These are phyloP conservation scores for Trichoderma hamatum DNA, from an alignment of 2,329 filamentous ascomycete species.

Conservation along the genomic window DNA sequence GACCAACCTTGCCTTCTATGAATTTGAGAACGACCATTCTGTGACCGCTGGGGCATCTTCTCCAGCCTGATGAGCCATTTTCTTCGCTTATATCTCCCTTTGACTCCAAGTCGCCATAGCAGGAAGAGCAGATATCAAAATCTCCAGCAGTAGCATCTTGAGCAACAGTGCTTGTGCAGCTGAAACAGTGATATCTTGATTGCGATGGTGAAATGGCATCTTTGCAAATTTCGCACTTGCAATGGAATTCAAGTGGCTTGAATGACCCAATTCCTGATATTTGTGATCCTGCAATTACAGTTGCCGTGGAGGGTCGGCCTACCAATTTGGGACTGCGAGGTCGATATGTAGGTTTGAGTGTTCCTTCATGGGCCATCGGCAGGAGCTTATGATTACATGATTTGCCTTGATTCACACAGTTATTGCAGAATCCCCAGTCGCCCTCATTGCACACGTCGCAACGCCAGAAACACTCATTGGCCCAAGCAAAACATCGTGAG, in stretches of 20 bases:
- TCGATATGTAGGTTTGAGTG: constrained; percentile 37
- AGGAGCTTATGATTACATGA: constrained; percentile 82
- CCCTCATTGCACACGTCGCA: constrained; percentile 87
- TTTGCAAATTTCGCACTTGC: constrained; percentile 77
- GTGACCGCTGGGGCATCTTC: constrained; percentile 77
- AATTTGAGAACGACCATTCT: constrained; percentile 84
- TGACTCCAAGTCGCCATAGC: constrained; percentile 70
- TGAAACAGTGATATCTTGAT: constrained; percentile 77
- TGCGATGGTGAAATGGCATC: constrained; percentile 70
- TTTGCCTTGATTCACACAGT: constrained; percentile 79
- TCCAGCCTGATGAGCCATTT: constrained; percentile 81
- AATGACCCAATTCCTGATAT: constrained; percentile 57
- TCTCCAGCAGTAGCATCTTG: constrained; percentile 64
- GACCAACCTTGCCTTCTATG: constrained; percentile 66
- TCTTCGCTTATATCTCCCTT: constrained; percentile 69
- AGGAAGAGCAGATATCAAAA: constrained; percentile 81
- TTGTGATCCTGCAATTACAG: constrained; percentile 52
- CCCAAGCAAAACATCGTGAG: constrained; percentile 69
- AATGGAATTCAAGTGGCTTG: constrained; percentile 70
- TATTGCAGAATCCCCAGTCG: constrained; percentile 92
- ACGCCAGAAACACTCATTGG: constrained; percentile 87
- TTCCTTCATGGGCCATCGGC: constrained; percentile 67
- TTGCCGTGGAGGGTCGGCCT: constrained; percentile 52
- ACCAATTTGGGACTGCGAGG: constrained; percentile 48
- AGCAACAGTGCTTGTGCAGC: constrained; percentile 61